Evolutionary conservation across 768 basidiomycete genomes (phyloP).

Genomic region (Leccinum subtestaceum): DNA sequence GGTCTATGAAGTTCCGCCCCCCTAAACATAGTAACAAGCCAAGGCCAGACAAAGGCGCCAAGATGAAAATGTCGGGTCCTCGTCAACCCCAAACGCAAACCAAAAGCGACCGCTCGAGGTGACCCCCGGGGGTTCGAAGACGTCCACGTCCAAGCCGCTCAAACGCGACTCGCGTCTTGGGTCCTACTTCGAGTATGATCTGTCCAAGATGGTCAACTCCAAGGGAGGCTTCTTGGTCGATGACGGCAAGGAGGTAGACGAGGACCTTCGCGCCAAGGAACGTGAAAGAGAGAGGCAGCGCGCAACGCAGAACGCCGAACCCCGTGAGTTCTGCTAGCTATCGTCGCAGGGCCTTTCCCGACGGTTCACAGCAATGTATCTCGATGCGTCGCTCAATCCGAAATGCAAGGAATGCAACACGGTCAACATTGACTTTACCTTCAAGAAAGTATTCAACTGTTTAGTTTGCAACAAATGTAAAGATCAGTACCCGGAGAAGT

Average conservation of each 20-base stretch:
- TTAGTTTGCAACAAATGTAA: constrained; percentile 89
- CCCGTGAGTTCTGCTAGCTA: constrained; percentile 42
- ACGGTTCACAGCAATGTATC: constrained; percentile 59
- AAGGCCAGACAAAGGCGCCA: constrained; percentile 71
- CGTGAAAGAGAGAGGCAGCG: constrained; percentile 79
- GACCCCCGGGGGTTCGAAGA: constrained; percentile 54
- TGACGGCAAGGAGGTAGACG: constrained; percentile 79
- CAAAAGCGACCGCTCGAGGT: constrained; percentile 70
- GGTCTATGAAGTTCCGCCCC: background rate
- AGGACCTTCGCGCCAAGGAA: constrained; percentile 71
- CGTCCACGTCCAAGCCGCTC: constrained; percentile 57
- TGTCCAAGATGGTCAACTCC: constrained; percentile 95
- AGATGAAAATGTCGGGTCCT: constrained; percentile 53
- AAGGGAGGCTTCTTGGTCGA: constrained; percentile 95
- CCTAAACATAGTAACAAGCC: constrained; percentile 40
- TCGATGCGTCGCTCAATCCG: constrained; percentile 73
- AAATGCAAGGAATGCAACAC: constrained; percentile 84
- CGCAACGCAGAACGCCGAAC: constrained; percentile 70
- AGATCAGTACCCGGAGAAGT: constrained; percentile 86
- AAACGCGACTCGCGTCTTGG: constrained; percentile 78
- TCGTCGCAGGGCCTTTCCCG: background rate
- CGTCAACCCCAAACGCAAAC: constrained; percentile 53
- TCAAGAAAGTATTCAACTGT: constrained; percentile 78
- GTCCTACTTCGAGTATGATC: constrained; percentile 95
- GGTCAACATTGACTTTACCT: constrained; percentile 84